Evolutionary conservation across 305 asterid genomes (phyloP), one percentile per base, ranked within the genome.

Genomic region (Fraxinus sp.): DNA sequence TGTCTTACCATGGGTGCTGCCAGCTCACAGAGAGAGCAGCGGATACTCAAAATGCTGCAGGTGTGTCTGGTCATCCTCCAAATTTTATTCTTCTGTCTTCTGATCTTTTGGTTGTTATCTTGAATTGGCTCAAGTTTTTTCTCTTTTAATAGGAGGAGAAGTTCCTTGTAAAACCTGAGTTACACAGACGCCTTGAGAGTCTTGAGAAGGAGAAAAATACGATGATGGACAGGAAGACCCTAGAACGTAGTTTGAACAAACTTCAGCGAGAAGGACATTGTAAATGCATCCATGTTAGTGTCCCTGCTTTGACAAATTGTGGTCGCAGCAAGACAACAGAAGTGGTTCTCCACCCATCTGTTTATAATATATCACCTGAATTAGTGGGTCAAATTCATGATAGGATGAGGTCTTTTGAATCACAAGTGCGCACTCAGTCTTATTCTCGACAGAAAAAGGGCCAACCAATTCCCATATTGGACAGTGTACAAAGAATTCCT

Each of bases 241-340:
- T 94, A 83, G 89, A 86, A 49, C 98, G 97, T 82, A 85, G 82
- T 83, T 92, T 96, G 87, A 87, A 90, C 86, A 96, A 91, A 89
- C 98, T 96, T 90, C 93, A 93, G 89, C 85, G 82, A 85, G 98
- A 92, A 91, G 98, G 97, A 28, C 91, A 82, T 79, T 96, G 98
- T 84, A 96, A 91, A 88, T 88, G 94, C 90, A 91, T 91, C 84
- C 81, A 78, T 71, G 83, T 90, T 79, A 88, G 91, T 80, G 91
- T 92, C 87, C 99, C 99, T 46, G 88, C 70, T 66, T 87, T 94
- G 87, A 94, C 99, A 66, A 93, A 96, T 88, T 93, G 94, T 87
- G 91, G 93, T 62, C 90, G 92, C 82, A 91, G 74, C 82, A 91
- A 94, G 82, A 89, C 90, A 76, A 89, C 88, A 44, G 91, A 85